Base-by-base conservation (phyloP, 1,284 basidiomycete species). In the Cutaneotrichosporon dermatis region DNA sequence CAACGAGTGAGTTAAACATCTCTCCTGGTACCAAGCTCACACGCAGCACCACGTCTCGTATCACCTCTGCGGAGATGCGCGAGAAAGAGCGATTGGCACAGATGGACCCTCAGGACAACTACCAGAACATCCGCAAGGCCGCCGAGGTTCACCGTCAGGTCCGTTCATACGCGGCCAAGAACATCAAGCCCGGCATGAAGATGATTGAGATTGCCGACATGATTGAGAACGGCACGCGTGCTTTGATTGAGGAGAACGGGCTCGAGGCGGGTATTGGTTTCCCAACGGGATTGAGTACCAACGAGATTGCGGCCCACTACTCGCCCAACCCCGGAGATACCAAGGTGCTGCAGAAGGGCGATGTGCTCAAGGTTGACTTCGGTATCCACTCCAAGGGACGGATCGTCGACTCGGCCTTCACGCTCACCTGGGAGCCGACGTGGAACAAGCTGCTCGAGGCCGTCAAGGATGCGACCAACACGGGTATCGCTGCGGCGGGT, bases 91-190 rank as follows among this genome's bases (percentile, higher is more conserved):
- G 85, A 57, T 78, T 88, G 68, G 83, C 82, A 4, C 84, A 86
- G 73, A 88, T 88, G 69, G 89, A 94, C 74, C 88, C 89, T 5
- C 85, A 88, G 65, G 80, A 81, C 50, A 93, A 86, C 0, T 99
- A 99, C 79, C 85, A 90, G 69, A 85, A 86, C 72, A 94, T 98
- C 72, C 87, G 96, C 52, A 85, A 88, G 60, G 96, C 88, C 37
- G 91, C 90, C 33, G 95, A 99, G 79, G 93, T 93, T n/a, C 96
- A 99, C 76, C 85, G 94, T 50, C 90, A 92, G 77, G 95, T 96
- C 60, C 88, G 96, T 57, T 66, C 75, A 61, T 86, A 90, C 72
- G 94, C 91, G 4, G 86, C 86, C 67, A 86, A 86, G 73, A 82
- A 82, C 64, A 97, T 99, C 75, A 86, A 86, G 67, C 94, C 95